phyloP scores from a whole-genome alignment of 306 rosid species.

The Acacia acuminata region DNA sequence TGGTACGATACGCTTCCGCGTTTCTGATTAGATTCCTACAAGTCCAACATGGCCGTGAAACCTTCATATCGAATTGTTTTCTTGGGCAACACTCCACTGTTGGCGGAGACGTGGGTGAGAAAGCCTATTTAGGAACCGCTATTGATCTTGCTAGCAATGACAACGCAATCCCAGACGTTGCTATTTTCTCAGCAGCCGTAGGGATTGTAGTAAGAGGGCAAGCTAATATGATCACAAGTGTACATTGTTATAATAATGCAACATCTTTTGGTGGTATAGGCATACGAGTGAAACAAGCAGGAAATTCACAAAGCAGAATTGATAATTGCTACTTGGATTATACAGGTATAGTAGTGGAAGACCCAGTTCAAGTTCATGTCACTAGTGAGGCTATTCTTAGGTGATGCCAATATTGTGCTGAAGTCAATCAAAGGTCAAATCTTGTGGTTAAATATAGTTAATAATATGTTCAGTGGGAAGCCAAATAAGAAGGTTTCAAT shows the following conservation, averaged over 20 bases:
- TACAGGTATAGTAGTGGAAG: conserved; percentile 66
- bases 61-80: conserved; percentile 59
- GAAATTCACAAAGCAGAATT: conserved; percentile 59
- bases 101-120: too few species aligned
- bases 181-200: too few species aligned
- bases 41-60: conserved; percentile 68
- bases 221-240: conserved; percentile 37
- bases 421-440: too few species aligned
- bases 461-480: too few species aligned
- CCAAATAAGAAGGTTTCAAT: too few species aligned
- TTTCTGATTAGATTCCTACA: too few species aligned
- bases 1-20: too few species aligned
- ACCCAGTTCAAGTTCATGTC: conserved; percentile 77
- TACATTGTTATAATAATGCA: conserved; percentile 19
- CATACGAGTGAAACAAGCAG: conserved; percentile 55
- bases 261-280: conserved; percentile 61
- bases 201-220: too few species aligned
- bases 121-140: conserved; percentile 45
- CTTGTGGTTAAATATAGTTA: too few species aligned
- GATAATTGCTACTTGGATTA: conserved; percentile 24
- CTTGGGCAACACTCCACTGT: conserved; percentile 67
- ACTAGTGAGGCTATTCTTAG: conserved; percentile 62
- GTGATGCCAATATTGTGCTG: too few species aligned
- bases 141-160: conserved; percentile 50
- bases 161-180: too few species aligned